Conservation (phyloP, 1,284 basidiomycete genomes). For the Termitomyces sp. region DNA sequence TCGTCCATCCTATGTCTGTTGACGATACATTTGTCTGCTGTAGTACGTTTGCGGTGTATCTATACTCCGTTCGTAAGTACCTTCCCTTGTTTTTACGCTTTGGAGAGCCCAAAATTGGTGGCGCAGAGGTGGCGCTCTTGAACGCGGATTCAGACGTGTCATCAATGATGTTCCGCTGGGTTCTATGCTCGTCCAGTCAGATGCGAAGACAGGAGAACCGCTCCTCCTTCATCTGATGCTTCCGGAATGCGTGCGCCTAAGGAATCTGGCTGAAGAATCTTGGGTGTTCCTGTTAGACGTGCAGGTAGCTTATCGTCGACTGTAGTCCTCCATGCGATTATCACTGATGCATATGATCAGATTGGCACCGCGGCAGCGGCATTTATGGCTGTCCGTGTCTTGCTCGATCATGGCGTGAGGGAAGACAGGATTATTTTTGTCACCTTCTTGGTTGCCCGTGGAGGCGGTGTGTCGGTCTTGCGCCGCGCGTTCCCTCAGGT, state of each 20-base stretch:
- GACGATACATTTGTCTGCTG: constrained; percentile 5
- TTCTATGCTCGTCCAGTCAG: constrained; percentile 87
- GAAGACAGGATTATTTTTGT: constrained; percentile 84
- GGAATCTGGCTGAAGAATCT: constrained; percentile 59
- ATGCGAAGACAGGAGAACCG: constrained; percentile 82
- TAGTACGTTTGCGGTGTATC: constrained; percentile 79
- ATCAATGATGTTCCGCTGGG: constrained; percentile 86
- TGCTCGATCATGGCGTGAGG: constrained; percentile 91
- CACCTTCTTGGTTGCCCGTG: constrained; percentile 80
- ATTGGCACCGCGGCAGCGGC: constrained; percentile 94
- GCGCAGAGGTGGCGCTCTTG: constrained; percentile 79
- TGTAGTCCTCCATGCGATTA: not conserved
- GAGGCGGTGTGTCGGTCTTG: constrained; percentile 75
- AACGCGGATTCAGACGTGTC: constrained; percentile 86
- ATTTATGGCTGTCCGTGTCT: constrained; percentile 93
- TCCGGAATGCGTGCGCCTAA: constrained; percentile 65
- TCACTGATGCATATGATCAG: constrained; percentile 32
- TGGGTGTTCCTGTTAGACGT: constrained; percentile 93
- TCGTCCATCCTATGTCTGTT: constrained; percentile 3
- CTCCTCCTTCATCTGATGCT: constrained; percentile 80
- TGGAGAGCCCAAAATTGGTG: constrained; percentile 10
- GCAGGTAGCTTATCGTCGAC: constrained; percentile 47
- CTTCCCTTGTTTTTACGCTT: not conserved
- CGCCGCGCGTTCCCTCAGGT: constrained; percentile 80
- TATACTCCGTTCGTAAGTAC: constrained; percentile 72